Conservation (phyloP, 129 eudicot species). For the Tagetes erecta region DNA sequence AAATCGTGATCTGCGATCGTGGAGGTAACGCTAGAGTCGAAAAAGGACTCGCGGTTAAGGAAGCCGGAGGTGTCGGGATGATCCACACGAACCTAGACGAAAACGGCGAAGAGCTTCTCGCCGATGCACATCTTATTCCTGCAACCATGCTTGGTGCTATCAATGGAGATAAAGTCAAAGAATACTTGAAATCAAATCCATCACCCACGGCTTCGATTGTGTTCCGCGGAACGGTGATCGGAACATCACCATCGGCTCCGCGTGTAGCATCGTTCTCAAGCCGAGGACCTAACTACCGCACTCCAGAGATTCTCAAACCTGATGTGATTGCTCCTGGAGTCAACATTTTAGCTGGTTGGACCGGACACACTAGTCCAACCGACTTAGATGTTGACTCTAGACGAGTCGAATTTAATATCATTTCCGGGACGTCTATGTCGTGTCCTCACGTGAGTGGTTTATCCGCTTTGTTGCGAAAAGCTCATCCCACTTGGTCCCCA, state of each 20-base stretch:
- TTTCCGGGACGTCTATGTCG: slow-evolving; percentile 96
- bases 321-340: slow-evolving; percentile 97
- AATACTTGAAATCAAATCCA: slow-evolving; percentile 49
- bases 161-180: slow-evolving; percentile 61
- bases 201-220: slow-evolving; percentile 74
- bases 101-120: slow-evolving; percentile 85
- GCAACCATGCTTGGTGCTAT: slow-evolving; percentile 82
- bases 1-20: slow-evolving; percentile 87
- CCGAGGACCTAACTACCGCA: slow-evolving; percentile 85
- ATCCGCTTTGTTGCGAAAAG: slow-evolving; percentile 71
- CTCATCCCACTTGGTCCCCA: slow-evolving; percentile 77
- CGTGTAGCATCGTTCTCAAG: slow-evolving; percentile 88
- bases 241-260: slow-evolving; percentile 70
- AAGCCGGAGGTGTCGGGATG: slow-evolving; percentile 90
- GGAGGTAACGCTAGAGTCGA: slow-evolving; percentile 95
- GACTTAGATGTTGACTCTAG: slow-evolving; percentile 67
- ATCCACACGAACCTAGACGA: slow-evolving; percentile 75
- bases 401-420: slow-evolving; percentile 75
- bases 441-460: slow-evolving; percentile 98
- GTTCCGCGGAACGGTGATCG: slow-evolving; percentile 70
- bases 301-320: slow-evolving; percentile 86
- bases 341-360: slow-evolving; percentile 92
- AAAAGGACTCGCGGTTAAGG: slow-evolving; percentile 80
- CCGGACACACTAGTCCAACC: slow-evolving; percentile 77
- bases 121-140: slow-evolving; percentile 80